Evolutionary conservation across 768 basidiomycete species (phyloP).

Genomic region (Suillus occidentalis): DNA sequence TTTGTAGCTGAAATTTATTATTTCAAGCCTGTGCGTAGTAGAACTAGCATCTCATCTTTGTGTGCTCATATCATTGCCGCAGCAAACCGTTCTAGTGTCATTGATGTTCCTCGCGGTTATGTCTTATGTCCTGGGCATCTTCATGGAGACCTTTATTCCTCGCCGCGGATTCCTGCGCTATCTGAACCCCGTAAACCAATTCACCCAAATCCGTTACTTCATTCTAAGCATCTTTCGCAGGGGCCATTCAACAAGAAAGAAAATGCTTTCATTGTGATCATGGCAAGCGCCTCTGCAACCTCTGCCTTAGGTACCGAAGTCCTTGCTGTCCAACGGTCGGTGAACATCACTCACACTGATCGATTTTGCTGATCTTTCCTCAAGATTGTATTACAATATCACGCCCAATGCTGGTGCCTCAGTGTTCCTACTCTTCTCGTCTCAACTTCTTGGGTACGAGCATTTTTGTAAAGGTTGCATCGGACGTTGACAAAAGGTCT

Average conservation of each 20-base stretch:
- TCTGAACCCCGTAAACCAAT: constrained; percentile 44
- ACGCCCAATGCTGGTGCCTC: constrained; percentile 45
- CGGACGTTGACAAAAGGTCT: not conserved
- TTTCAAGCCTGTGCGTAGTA: constrained; percentile 46
- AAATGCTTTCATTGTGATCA: constrained; percentile 51
- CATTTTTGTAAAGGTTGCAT: not conserved
- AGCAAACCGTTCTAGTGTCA: constrained; percentile 51
- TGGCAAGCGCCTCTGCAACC: constrained; percentile 49
- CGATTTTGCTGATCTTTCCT: not conserved
- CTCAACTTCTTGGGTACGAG: constrained; percentile 37
- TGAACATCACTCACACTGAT: not conserved
- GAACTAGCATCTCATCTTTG: not conserved
- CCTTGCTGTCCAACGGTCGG: constrained; percentile 42
- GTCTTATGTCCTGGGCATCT: constrained; percentile 44
- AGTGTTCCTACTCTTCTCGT: constrained; percentile 38
- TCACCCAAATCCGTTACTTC: not conserved
- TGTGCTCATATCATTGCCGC: constrained; percentile 4
- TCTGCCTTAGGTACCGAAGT: constrained; percentile 50
- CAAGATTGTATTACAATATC: constrained; percentile 43
- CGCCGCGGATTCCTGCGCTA: constrained; percentile 40
- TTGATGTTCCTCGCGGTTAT: constrained; percentile 52
- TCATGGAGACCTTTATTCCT: constrained; percentile 42
- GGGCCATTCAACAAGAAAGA: constrained; percentile 54
- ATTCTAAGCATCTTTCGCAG: constrained; percentile 22
- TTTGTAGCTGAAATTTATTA: constrained; percentile 49